Conservation (phyloP, 2,329 filamentous ascomycete genomes). For the Arthrobotrys sinensis region DNA sequence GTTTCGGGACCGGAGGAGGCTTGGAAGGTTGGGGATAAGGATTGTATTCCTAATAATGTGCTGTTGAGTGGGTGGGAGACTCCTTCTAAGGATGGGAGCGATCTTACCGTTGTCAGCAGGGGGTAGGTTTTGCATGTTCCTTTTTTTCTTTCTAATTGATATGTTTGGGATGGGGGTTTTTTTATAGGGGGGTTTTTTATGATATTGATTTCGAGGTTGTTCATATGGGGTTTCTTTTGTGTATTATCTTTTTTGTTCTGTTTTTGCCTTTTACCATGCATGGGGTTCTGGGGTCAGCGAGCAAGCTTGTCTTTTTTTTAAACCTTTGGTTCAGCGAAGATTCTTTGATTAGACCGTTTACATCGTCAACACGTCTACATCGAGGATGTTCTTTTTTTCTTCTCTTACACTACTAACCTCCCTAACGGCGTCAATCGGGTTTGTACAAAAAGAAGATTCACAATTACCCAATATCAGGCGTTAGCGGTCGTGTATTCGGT, state of each 20-base stretch:
- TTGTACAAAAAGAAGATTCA: no score
- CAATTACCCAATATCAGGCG: no score
- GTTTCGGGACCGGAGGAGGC: slow-evolving; percentile 62
- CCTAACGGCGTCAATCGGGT: no score
- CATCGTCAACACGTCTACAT: no score
- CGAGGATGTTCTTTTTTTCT: no score
- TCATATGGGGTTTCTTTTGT: neutral
- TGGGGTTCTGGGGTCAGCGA: no score
- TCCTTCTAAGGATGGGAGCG: slow-evolving; percentile 10
- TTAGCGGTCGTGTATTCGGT: no score
- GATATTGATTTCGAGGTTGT: neutral
- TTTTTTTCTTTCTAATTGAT: neutral
- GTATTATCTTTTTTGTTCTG: neutral
- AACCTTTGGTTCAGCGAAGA: no score
- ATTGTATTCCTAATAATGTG: slow-evolving; percentile 37
- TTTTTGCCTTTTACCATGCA: no score
- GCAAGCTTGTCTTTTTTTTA: no score
- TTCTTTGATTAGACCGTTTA: no score
- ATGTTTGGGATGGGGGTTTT: neutral
- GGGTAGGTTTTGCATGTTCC: neutral
- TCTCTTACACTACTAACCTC: no score
- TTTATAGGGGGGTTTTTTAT: neutral
- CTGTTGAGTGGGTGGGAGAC: slow-evolving; percentile 22
- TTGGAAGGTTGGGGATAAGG: slow-evolving; percentile 62
- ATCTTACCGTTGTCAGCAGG: neutral